A percentile compares a stretch with the other conserved stretches of the same genome.
These are phyloP conservation scores for Penicillium samsonianum DNA, from an alignment of 495 filamentous ascomycete genomes.

Conservation along the genomic window DNA sequence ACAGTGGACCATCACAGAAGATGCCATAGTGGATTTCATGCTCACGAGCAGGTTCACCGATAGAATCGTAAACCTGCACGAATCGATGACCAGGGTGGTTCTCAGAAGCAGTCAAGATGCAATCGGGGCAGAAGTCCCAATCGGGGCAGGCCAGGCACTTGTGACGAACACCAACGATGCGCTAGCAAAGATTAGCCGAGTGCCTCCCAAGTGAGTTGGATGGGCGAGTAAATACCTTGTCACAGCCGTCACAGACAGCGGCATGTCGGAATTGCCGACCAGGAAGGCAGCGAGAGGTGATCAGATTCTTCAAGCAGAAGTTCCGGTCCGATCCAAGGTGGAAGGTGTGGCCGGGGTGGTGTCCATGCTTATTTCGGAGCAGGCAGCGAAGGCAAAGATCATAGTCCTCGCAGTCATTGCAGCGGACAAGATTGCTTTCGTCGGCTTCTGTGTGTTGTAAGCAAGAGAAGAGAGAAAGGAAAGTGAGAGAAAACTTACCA, in stretches of 20 bases:
- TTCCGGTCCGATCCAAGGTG: slow-evolving; percentile 39
- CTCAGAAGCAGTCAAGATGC: slow-evolving; percentile 62
- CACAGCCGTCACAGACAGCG: slow-evolving; percentile 93
- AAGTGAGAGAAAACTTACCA: slow-evolving; percentile 49
- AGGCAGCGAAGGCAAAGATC: slow-evolving; percentile 89
- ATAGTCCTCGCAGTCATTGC: slow-evolving; percentile 81
- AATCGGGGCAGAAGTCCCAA: slow-evolving; percentile 92
- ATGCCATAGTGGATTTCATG: slow-evolving; percentile 74
- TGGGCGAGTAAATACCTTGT: slow-evolving; percentile 56
- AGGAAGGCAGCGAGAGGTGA: slow-evolving; percentile 66
- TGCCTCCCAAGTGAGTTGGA: background rate
- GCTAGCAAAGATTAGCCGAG: slow-evolving; percentile 43
- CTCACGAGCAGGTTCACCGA: slow-evolving; percentile 55
- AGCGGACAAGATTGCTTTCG: slow-evolving; percentile 80
- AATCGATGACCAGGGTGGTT: slow-evolving; percentile 88
- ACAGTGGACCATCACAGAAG: slow-evolving; percentile 94
- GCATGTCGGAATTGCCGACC: slow-evolving; percentile 81
- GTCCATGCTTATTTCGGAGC: slow-evolving; percentile 74
- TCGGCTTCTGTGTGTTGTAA: slow-evolving; percentile 57
- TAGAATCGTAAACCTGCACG: slow-evolving; percentile 79
- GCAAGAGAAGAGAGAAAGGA: background rate
- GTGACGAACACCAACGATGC: slow-evolving; percentile 86
- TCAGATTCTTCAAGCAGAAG: slow-evolving; percentile 43
- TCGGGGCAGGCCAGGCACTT: slow-evolving; percentile 98
- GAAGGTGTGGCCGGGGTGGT: slow-evolving; percentile 89